These are phyloP conservation scores for Entamoeba nuttalli DNA, from an alignment of 208 protist genomes.

Conservation along the genomic window DNA sequence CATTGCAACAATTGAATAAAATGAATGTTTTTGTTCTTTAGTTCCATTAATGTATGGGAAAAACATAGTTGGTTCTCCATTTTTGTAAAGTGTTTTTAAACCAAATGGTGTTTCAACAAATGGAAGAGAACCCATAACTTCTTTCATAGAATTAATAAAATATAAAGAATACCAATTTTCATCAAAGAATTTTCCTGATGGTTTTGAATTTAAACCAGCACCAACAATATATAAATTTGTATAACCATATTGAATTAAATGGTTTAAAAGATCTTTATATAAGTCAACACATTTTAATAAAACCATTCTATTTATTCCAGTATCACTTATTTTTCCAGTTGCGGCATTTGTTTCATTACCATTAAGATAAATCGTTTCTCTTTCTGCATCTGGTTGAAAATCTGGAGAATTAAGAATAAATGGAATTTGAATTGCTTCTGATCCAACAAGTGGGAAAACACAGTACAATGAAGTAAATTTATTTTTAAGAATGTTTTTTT, in stretches of 20 bases:
- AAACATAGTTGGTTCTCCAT: neutral
- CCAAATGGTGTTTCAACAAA: neutral
- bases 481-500: neutral
- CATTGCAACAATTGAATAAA: neutral
- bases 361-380: neutral
- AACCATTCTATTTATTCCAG: neutral
- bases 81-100: neutral
- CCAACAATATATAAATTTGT: neutral
- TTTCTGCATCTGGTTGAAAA: neutral
- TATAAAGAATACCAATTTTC: neutral
- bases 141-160: neutral
- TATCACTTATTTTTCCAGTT: neutral
- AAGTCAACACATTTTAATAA: neutral
- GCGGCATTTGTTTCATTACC: neutral
- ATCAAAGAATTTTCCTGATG: neutral
- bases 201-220: neutral
- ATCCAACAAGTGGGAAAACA: neutral
- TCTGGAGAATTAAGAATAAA: neutral
- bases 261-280: neutral
- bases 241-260: neutral
- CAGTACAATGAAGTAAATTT: neutral
- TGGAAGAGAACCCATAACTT: neutral
- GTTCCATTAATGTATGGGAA: neutral
- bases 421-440: neutral
- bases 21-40: neutral